phyloP scores from a whole-genome alignment of 2,329 filamentous ascomycete genomes.

The Dryadomyces sulphureus region DNA sequence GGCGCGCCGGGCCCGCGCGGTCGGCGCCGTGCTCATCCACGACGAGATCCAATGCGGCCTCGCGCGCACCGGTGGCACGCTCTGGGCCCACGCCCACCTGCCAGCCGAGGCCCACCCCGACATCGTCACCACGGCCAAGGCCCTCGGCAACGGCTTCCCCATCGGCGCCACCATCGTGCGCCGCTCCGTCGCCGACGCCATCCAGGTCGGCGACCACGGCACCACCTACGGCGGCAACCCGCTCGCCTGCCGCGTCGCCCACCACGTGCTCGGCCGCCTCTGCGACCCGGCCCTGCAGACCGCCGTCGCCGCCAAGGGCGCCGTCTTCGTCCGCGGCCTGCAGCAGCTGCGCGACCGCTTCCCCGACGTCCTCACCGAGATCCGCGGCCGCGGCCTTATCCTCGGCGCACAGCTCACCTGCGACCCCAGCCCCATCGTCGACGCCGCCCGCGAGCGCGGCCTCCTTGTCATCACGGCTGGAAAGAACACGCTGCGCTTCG shows the following conservation, averaged over 20 bases:
- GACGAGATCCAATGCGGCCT: constrained; percentile 97
- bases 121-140: constrained; percentile 87
- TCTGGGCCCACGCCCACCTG: constrained; percentile 77
- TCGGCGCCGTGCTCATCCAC: constrained; percentile 80
- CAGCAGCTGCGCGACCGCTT: constrained; percentile 29
- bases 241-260: constrained; percentile 67
- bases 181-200: constrained; percentile 48
- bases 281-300: constrained; percentile 55
- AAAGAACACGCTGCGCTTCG: constrained; percentile 81
- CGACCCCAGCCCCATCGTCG: constrained; percentile 61
- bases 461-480: constrained; percentile 85
- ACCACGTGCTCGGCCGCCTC: constrained; percentile 70
- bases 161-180: constrained; percentile 66
- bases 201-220: constrained; percentile 62
- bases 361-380: constrained; percentile 61
- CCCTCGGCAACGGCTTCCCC: constrained; percentile 89
- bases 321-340: constrained; percentile 33
- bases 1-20: constrained; percentile 70
- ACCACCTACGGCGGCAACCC: constrained; percentile 93
- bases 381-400: constrained; percentile 73
- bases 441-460: constrained; percentile 74
- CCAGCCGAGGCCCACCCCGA: constrained; percentile 78
- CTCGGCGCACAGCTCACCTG: constrained; percentile 69
- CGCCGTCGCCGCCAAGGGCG: constrained; percentile 51
- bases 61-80: constrained; percentile 58